Evolutionary conservation across 148 eudicot species (phyloP).

Genomic region (Dianthus caryophyllus): DNA sequence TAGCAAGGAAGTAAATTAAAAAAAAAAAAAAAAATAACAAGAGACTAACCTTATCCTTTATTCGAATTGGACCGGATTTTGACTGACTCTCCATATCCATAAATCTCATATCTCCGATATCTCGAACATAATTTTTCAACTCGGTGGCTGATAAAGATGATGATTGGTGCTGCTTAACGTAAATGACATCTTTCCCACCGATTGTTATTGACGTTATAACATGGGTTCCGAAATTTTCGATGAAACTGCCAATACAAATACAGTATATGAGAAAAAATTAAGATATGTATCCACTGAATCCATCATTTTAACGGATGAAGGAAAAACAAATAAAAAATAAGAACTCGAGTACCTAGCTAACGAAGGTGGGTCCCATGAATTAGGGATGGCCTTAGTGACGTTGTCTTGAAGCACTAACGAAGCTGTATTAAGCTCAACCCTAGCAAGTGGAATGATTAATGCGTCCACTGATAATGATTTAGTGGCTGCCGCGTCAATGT

Average conservation of each 20-base stretch:
- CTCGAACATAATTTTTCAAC: slow-evolving; percentile 75
- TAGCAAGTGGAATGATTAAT: slow-evolving; percentile 63
- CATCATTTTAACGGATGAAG: no score
- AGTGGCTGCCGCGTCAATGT: slow-evolving; percentile 61
- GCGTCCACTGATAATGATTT: slow-evolving; percentile 76
- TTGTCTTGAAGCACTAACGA: slow-evolving; percentile 54
- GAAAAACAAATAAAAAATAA: slow-evolving; percentile 1
- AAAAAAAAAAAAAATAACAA: slow-evolving; percentile 22
- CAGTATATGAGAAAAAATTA: background rate
- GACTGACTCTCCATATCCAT: slow-evolving; percentile 46
- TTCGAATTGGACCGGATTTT: slow-evolving; percentile 72
- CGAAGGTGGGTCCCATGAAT: slow-evolving; percentile 80
- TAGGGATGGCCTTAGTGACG: slow-evolving; percentile 64
- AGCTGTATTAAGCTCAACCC: slow-evolving; percentile 44
- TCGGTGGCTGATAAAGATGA: slow-evolving; percentile 69
- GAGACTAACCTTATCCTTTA: slow-evolving; percentile 76
- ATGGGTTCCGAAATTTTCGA: slow-evolving; percentile 84
- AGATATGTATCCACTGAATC: background rate
- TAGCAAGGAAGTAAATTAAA: slow-evolving; percentile 6
- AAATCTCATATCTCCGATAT: slow-evolving; percentile 85
- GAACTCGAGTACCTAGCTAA: slow-evolving; percentile 58
- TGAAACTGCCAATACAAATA: slow-evolving; percentile 47
- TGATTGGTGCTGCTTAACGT: slow-evolving; percentile 70
- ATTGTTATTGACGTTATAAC: slow-evolving; percentile 81
- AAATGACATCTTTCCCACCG: slow-evolving; percentile 91